Evolutionary conservation across 2,329 filamentous ascomycete species (phyloP).

Genomic region (Pseudocercospora macadamiae): DNA sequence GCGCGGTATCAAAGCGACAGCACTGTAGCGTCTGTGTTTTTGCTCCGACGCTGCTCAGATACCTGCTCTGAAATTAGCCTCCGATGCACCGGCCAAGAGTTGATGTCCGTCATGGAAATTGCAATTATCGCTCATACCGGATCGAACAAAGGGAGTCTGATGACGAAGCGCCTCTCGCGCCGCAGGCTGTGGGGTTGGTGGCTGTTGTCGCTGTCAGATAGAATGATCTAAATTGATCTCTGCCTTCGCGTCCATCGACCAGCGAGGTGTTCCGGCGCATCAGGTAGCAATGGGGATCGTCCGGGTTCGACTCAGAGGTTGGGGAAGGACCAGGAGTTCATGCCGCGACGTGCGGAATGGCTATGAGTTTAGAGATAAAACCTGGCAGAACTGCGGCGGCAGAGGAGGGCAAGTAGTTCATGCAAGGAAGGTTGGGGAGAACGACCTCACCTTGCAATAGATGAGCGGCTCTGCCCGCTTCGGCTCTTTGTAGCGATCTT

Average conservation of each 20-base stretch:
- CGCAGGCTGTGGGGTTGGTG: constrained; percentile 25
- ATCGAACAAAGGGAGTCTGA: constrained; percentile 30
- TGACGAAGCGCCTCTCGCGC: constrained; percentile 25
- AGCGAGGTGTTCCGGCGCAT: constrained; percentile 20
- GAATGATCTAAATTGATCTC: constrained; percentile 23
- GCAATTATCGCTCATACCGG: constrained; percentile 28
- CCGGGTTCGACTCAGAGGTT: constrained; percentile 22
- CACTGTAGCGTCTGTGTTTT: constrained; percentile 34
- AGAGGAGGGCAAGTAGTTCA: constrained; percentile 26
- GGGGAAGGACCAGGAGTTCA: constrained; percentile 24
- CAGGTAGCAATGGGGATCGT: constrained; percentile 21
- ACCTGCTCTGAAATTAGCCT: constrained; percentile 28
- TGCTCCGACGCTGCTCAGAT: constrained; percentile 25
- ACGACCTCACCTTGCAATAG: constrained; percentile 30
- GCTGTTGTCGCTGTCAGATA: constrained; percentile 30
- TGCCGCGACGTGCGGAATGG: constrained; percentile 28
- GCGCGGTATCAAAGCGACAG: constrained; percentile 34
- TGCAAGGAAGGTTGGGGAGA: constrained; percentile 28
- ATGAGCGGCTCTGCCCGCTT: constrained; percentile 23
- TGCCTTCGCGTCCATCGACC: constrained; percentile 20
- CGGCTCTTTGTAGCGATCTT: constrained; percentile 26
- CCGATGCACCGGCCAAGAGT: constrained; percentile 21
- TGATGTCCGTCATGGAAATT: constrained; percentile 24
- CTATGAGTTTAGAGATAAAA: constrained; percentile 26
- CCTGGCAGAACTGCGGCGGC: constrained; percentile 22